Base-by-base conservation (phyloP, 441 rosid species). In the Viola pubescens region DNA sequence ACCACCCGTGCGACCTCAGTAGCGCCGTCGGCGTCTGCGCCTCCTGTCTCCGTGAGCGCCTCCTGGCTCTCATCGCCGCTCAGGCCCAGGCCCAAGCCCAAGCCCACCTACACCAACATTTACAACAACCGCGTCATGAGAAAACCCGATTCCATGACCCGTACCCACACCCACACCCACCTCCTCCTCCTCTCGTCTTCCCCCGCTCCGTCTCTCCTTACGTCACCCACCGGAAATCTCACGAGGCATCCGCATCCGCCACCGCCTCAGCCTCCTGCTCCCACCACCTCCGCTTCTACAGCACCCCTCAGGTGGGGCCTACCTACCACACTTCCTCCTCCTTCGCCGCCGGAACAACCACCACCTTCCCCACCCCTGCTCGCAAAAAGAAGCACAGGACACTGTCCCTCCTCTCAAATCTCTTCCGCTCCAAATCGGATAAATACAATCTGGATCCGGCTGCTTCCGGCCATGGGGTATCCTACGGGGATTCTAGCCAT, bases 141-240 rank as follows among this genome's bases (percentile, higher is more conserved):
- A 57, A 16, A 9, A 37, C 63, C 9, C 59, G 50, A 13, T 42
- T 71, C 63, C 76, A 50, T 44, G 68, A 70, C 0, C 74, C 75
- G 5, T 77, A 70, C 12, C 68, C 65, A 6, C 66, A 9, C 0
- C 58, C 26, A 0, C 81, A n/a, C n/a, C n/a, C n/a, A n/a, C n/a
- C n/a, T n/a, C n/a, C 81, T 4, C 78, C 78, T 50, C 75, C 75
- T 9, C 76, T 78, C 56, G 7, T 67, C 11, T 86, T 88, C 77
- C 96, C 96, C 65, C 82, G 85, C 64, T 91, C 98, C 53, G 96
- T 86, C 53, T 86, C 96, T 9, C 96, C 96, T 34, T 86, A 86
- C 68, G 83, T 81, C 37, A 40, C 85, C 48, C 86, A 83, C 37
- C 69, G 84, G 54, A 86, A 88, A 68, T 82, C 89, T 19, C 82